Evolutionary conservation across 2,329 filamentous ascomycete species (phyloP).

Genomic region (Cryoendolithus antarcticus): DNA sequence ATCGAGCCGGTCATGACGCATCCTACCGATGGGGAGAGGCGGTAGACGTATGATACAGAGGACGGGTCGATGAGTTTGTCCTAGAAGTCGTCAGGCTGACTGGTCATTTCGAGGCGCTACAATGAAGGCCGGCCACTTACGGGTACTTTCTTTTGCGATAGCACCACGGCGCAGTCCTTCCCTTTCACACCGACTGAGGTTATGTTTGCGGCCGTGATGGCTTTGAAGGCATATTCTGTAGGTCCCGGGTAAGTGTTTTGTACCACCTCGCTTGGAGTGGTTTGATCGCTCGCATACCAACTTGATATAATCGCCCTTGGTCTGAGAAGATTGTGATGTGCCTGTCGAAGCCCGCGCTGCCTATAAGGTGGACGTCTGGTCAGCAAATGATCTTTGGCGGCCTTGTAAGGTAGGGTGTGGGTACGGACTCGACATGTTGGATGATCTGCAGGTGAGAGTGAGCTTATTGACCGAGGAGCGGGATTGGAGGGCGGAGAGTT

Average conservation of each 20-base stretch:
- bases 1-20: constrained; percentile 99
- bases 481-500: background rate
- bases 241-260: constrained; percentile 9
- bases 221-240: constrained; percentile 99
- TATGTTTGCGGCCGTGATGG: constrained; percentile 97
- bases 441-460: background rate
- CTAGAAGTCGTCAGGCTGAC: constrained; percentile 35
- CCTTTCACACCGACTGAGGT: constrained; percentile 92
- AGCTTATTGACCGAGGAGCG: background rate
- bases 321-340: constrained; percentile 99
- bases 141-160: constrained; percentile 99
- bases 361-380: constrained; percentile 29
- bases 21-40: constrained; percentile 87
- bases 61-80: constrained; percentile 98
- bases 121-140: constrained; percentile 32
- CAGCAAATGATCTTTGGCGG: background rate
- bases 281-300: constrained; percentile 55
- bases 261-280: background rate
- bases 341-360: constrained; percentile 85
- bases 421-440: constrained; percentile 6
- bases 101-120: too few relatives aligned
- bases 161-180: constrained; percentile 91
- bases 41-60: constrained; percentile 96
- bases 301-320: constrained; percentile 97
- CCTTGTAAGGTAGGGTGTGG: background rate